Percentiles rank a stretch among this genome's conserved stretches.
phyloP scores from a whole-genome alignment of 257 asterid species.

The Scutellaria barbata region DNA sequence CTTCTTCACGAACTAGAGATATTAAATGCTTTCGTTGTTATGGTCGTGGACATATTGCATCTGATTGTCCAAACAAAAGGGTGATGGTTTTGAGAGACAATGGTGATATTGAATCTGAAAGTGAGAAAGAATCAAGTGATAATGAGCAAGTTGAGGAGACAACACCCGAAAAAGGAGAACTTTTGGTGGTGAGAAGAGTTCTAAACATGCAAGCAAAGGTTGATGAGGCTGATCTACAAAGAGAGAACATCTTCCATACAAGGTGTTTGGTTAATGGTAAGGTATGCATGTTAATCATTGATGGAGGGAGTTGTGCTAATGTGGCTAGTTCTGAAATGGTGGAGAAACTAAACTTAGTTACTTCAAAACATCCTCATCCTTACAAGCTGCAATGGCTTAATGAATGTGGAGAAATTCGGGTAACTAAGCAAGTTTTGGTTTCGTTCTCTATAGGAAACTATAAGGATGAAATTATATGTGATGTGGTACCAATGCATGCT shows the following conservation, averaged over 20 bases:
- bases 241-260: background rate
- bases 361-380: background rate
- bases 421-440: background rate
- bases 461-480: too few relatives aligned
- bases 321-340: slow-evolving; percentile 9
- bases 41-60: too few relatives aligned
- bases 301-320: too few relatives aligned
- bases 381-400: slow-evolving; percentile 1
- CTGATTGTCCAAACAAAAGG: too few relatives aligned
- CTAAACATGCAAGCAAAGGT: background rate
- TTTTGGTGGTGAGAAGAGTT: background rate
- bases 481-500: too few relatives aligned
- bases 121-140: background rate
- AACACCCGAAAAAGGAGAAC: background rate
- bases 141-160: background rate
- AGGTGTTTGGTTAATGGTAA: background rate
- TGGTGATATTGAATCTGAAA: background rate
- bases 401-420: too few relatives aligned
- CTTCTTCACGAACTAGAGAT: too few relatives aligned
- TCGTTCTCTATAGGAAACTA: too few relatives aligned
- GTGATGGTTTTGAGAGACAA: too few relatives aligned
- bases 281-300: slow-evolving; percentile 16
- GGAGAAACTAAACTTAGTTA: background rate
- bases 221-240: background rate
- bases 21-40: too few relatives aligned